Conservation (phyloP, 2,329 filamentous ascomycete genomes). For the Calonectria pauciramosa region DNA sequence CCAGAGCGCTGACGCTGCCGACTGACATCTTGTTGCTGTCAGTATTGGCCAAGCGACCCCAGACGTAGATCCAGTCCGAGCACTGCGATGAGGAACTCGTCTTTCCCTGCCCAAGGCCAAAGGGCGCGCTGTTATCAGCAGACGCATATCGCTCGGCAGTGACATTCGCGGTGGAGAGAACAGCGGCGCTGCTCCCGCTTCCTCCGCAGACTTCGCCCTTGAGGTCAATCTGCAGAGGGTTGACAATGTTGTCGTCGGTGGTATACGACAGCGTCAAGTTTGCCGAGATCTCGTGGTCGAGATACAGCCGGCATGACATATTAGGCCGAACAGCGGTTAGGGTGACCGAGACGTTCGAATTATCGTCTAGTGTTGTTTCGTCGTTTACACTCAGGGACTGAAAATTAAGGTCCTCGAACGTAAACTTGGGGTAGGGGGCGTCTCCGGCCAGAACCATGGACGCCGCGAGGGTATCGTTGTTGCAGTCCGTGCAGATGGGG, state of each 20-base stretch:
- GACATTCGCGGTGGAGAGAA: conserved; percentile 32
- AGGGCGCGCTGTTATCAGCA: conserved; percentile 21
- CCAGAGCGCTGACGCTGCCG: conserved; percentile 48
- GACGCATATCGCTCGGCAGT: not conserved
- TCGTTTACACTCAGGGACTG: conserved; percentile 41
- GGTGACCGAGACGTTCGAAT: conserved; percentile 40
- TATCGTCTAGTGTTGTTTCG: conserved; percentile 1
- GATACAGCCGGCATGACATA: conserved; percentile 44
- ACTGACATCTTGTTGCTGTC: conserved; percentile 45
- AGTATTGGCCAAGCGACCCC: conserved; percentile 48
- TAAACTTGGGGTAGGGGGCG: conserved; percentile 53
- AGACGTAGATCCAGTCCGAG: conserved; percentile 52
- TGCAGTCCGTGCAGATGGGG: conserved; percentile 41
- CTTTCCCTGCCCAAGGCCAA: conserved; percentile 38
- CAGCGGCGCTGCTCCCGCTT: conserved; percentile 24
- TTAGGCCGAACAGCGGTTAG: conserved; percentile 50
- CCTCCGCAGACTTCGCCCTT: conserved; percentile 39
- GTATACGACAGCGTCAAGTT: conserved; percentile 41
- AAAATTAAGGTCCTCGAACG: conserved; percentile 49
- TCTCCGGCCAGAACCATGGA: conserved; percentile 53
- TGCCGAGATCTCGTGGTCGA: conserved; percentile 38
- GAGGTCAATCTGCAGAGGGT: conserved; percentile 42
- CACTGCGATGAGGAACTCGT: conserved; percentile 43
- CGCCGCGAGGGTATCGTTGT: conserved; percentile 48
- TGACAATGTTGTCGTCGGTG: conserved; percentile 29